A percentile compares a stretch with the other conserved stretches of the same genome.
Evolutionary conservation across 1,284 basidiomycete species (phyloP).

Genomic region (Tilletia caries): DNA sequence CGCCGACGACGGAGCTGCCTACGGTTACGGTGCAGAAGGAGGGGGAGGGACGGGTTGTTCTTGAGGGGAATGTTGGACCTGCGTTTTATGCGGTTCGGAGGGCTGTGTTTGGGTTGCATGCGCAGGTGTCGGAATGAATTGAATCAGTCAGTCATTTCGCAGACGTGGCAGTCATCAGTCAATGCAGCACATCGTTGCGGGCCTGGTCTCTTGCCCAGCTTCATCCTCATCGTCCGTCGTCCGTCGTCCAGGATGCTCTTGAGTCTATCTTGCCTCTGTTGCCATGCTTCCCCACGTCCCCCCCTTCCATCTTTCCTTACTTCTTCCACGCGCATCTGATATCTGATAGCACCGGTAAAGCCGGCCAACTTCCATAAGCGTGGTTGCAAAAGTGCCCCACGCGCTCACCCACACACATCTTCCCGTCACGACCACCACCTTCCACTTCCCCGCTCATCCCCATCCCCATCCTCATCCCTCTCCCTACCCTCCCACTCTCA

Average conservation of each 20-base stretch:
- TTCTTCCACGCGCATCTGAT: no score
- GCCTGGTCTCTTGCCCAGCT: no score
- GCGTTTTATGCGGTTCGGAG: slow-evolving; percentile 33
- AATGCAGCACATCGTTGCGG: no score
- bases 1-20: neutral
- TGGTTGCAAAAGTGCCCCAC: no score
- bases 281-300: no score
- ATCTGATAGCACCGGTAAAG: neutral
- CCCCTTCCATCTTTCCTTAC: no score
- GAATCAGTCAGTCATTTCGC: neutral
- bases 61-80: slow-evolving; percentile 47
- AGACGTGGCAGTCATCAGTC: no score
- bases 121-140: slow-evolving; percentile 25
- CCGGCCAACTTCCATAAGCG: no score
- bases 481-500: neutral
- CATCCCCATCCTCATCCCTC: neutral
- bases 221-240: no score
- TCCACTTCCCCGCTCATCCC: neutral
- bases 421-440: neutral
- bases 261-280: no score
- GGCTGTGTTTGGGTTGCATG: slow-evolving; percentile 45
- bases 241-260: no score
- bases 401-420: neutral
- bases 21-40: slow-evolving; percentile 16
- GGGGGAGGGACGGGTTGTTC: slow-evolving; percentile 27